A percentile compares a stretch with the other conserved stretches of the same genome.
Conservation (phyloP, 2,329 filamentous ascomycete species). For the Neobulgaria alba region DNA sequence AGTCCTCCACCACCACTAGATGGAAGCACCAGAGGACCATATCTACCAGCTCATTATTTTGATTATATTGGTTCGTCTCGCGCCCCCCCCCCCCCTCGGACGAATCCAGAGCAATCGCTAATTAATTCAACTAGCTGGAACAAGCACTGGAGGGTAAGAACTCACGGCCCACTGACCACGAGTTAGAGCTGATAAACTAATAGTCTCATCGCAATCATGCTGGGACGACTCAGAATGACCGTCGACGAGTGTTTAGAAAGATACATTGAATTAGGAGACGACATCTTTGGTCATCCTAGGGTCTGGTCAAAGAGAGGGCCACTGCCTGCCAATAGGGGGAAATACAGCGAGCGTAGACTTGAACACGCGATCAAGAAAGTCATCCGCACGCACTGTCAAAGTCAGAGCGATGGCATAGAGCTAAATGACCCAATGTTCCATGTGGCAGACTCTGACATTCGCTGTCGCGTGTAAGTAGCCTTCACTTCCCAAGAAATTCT, state of each 20-base stretch:
- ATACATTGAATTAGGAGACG: not conserved
- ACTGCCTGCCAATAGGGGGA: not conserved
- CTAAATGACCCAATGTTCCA: not conserved
- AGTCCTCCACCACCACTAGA: too few relatives aligned
- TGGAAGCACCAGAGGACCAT: slow-evolving; percentile 19
- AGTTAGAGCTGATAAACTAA: not conserved
- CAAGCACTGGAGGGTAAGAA: slow-evolving; percentile 31
- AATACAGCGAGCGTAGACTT: not conserved
- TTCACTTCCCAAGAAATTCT: not conserved
- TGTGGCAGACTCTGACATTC: not conserved
- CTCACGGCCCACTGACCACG: not conserved
- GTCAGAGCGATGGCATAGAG: not conserved
- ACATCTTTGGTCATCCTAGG: slow-evolving; percentile 2
- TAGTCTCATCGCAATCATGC: slow-evolving; percentile 39
- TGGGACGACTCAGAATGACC: slow-evolving; percentile 38
- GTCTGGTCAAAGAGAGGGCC: slow-evolving; percentile 1
- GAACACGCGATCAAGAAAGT: not conserved
- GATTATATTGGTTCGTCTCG: slow-evolving; percentile 30
- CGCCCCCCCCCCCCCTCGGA: too few relatives aligned
- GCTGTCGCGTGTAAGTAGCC: not conserved
- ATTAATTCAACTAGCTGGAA: slow-evolving; percentile 18
- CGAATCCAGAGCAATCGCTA: not conserved
- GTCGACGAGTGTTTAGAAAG: slow-evolving; percentile 26
- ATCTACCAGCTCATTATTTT: slow-evolving; percentile 28
- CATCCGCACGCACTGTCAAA: not conserved